Evolutionary conservation across 2,329 filamentous ascomycete genomes (phyloP).

Genomic region (Teratosphaeria epicoccoides): DNA sequence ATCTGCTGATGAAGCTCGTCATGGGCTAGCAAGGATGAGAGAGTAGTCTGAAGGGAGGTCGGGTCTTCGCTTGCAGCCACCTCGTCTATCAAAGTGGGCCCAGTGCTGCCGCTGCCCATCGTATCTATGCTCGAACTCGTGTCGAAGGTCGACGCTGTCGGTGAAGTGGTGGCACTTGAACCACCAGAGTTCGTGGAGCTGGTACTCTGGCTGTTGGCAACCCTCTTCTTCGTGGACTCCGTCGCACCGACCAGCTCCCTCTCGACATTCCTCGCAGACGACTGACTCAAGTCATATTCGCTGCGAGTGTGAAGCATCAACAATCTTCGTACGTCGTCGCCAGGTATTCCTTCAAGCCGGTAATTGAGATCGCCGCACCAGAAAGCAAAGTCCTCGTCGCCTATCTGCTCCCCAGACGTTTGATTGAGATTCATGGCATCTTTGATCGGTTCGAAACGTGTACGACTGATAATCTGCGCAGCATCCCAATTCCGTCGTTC

Average conservation of each 20-base stretch:
- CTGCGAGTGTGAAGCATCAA: constrained; percentile 73
- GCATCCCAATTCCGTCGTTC: constrained; percentile 88
- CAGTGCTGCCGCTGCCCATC: constrained; percentile 9
- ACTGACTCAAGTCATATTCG: constrained; percentile 52
- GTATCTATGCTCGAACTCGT: neutral
- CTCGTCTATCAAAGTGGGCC: constrained; percentile 17
- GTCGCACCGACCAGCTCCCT: constrained; percentile 22
- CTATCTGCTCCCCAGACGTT: constrained; percentile 55
- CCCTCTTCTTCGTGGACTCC: constrained; percentile 13
- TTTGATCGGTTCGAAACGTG: constrained; percentile 65
- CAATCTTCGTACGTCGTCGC: constrained; percentile 77
- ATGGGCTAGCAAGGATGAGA: constrained; percentile 77
- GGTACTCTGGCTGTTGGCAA: constrained; percentile 7
- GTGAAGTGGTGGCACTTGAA: neutral
- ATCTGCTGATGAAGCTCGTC: constrained; percentile 76
- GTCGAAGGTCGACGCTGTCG: neutral
- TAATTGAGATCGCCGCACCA: constrained; percentile 98
- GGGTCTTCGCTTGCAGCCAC: constrained; percentile 58
- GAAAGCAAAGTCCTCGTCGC: constrained; percentile 86
- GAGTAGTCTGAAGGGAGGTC: constrained; percentile 74
- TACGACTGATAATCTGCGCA: constrained; percentile 62
- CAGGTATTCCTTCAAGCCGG: constrained; percentile 74
- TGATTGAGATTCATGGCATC: constrained; percentile 53
- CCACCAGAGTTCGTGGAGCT: constrained; percentile 2
- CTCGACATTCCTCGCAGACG: constrained; percentile 26